These are phyloP conservation scores for Durusdinium trenchii DNA, from an alignment of 73 alveolate genomes.

Conservation along the genomic window DNA sequence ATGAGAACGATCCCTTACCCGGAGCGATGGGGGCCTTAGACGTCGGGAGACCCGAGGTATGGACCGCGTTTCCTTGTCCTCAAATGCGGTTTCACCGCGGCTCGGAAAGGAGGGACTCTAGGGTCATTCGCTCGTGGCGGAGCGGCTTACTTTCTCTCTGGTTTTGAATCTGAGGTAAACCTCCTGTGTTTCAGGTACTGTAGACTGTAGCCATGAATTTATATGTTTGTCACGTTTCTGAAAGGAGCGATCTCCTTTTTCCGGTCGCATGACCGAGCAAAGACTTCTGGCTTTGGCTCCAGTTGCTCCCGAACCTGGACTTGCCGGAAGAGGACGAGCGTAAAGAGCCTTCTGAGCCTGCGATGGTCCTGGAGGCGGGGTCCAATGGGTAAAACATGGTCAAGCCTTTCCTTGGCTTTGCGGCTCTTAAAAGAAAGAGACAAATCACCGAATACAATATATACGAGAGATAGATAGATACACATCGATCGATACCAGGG, in stretches of 20 bases:
- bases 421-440: not conserved
- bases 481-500: not conserved
- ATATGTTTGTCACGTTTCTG: not conserved
- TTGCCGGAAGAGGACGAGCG: constrained; percentile 27
- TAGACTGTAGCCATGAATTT: not conserved
- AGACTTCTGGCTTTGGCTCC: not conserved
- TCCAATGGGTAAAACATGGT: not conserved
- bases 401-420: not conserved
- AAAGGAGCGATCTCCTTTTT: not conserved
- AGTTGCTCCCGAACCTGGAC: constrained; percentile 72
- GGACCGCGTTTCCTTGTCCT: no score
- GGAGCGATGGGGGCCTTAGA: not conserved
- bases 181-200: not conserved
- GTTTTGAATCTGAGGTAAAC: not conserved
- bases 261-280: not conserved
- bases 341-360: constrained; percentile 65
- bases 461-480: not conserved
- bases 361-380: constrained; percentile 71
- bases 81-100: no score
- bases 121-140: not conserved
- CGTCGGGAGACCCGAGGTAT: no score
- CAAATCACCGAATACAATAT: not conserved
- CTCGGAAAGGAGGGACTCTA: not conserved
- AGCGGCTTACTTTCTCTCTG: not conserved
- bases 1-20: constrained; percentile 1